phyloP scores from a whole-genome alignment of 2,329 filamentous ascomycete genomes.

The Immersiporthe knoxdaviesiana region DNA sequence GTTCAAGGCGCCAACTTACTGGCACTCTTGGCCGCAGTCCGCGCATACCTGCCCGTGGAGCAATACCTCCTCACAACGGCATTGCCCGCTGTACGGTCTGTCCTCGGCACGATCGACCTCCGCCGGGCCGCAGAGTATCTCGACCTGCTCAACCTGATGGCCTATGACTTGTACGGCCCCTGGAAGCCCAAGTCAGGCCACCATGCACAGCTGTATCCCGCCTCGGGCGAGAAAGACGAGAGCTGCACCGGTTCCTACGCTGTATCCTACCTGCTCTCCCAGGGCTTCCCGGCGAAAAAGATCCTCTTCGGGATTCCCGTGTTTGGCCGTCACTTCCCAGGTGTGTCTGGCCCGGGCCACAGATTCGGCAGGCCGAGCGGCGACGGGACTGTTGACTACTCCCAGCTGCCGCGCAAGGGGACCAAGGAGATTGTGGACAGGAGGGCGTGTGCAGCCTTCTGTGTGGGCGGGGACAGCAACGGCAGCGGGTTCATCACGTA shows the following conservation, averaged over 20 bases:
- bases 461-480: slow-evolving; percentile 56
- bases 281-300: slow-evolving; percentile 70
- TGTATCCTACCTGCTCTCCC: slow-evolving; percentile 66
- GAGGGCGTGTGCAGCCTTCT: slow-evolving; percentile 70
- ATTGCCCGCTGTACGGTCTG: slow-evolving; percentile 68
- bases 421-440: slow-evolving; percentile 71
- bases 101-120: slow-evolving; percentile 72
- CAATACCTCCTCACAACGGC: slow-evolving; percentile 72
- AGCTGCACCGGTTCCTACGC: slow-evolving; percentile 70
- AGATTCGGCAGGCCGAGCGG: slow-evolving; percentile 60
- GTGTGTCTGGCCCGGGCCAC: slow-evolving; percentile 67
- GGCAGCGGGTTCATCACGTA: slow-evolving; percentile 81
- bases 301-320: slow-evolving; percentile 76
- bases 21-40: slow-evolving; percentile 66
- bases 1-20: slow-evolving; percentile 73
- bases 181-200: slow-evolving; percentile 72
- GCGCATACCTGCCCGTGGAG: slow-evolving; percentile 68
- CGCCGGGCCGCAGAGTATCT: slow-evolving; percentile 64
- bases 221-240: slow-evolving; percentile 54
- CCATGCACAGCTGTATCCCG: slow-evolving; percentile 73
- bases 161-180: slow-evolving; percentile 77
- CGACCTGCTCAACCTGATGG: slow-evolving; percentile 77
- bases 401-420: slow-evolving; percentile 63
- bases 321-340: slow-evolving; percentile 75
- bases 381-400: slow-evolving; percentile 75